phyloP scores from a whole-genome alignment of 768 basidiomycete species.

The Pholiota conissans region DNA sequence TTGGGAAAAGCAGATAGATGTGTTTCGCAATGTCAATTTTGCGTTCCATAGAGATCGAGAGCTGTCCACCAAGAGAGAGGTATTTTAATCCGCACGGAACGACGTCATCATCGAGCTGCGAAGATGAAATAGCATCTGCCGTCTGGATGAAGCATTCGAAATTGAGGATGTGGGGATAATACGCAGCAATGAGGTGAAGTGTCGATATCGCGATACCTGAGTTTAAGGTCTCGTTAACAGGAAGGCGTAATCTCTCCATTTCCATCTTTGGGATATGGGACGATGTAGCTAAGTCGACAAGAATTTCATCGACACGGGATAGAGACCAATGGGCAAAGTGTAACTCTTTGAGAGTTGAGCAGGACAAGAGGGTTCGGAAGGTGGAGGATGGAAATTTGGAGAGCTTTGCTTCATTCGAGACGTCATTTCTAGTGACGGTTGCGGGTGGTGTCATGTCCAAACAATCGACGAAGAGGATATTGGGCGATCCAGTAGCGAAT shows the following conservation, averaged over 20 bases:
- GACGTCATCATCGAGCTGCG: too few relatives aligned
- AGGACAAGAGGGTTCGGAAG: not conserved
- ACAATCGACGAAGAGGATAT: not conserved
- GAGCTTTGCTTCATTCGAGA: too few relatives aligned
- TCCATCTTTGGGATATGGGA: not conserved
- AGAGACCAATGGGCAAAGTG: slow-evolving; percentile 4
- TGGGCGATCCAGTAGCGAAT: not conserved
- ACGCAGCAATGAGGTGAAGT: not conserved
- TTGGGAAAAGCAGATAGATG: not conserved
- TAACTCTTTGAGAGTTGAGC: not conserved
- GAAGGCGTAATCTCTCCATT: not conserved
- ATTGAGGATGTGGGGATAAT: not conserved
- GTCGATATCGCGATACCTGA: not conserved
- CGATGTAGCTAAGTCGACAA: not conserved
- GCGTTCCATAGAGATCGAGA: not conserved
- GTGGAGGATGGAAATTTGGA: not conserved
- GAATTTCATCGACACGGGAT: not conserved
- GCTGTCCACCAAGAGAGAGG: not conserved
- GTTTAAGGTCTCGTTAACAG: not conserved
- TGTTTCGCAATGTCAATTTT: not conserved
- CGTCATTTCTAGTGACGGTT: not conserved
- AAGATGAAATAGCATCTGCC: too few relatives aligned
- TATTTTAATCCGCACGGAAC: not conserved
- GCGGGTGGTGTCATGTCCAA: not conserved
- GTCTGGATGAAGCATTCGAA: not conserved